Base-by-base conservation (phyloP, 306 rosid species). In the Dryas alaskensis region DNA sequence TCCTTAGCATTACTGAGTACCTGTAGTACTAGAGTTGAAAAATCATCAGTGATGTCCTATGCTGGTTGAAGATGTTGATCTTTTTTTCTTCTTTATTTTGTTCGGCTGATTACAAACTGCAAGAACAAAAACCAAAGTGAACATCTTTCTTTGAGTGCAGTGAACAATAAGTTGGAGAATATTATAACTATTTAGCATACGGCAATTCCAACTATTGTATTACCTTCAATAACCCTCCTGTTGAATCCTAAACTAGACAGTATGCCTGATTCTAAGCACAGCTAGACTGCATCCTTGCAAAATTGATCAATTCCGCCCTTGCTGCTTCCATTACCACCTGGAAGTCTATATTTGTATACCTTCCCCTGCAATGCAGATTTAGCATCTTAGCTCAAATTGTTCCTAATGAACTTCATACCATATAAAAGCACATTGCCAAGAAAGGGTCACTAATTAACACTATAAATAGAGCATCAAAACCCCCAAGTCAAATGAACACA, bases 311-410 rank as follows among this genome's bases (percentile, higher is more conserved):
- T 77, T 91, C 96, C 52, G 64, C 87, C 87, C 78, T 87, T 37
- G 98, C 97, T 62, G 92, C 95, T 80, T 94, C 97, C 92, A 87
- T 91, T 74, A 89, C 82, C 67, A 67, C 85, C 49, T 77, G 86
- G 79, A 91, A 94, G 73, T 88, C 88, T 25, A 82, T 42, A 49
- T 81, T 60, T n/a, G 73, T 86, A 80, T 91, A 94, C 87, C 98
- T 87, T 79, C 96, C 98, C 98, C 98, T 94, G 91, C 57, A 78
- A 66, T 64, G 69, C 72, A 86, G 73, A 83, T 76, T 75, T 67
- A 37, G 67, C 73, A 67, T 66, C 73, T 81, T 72, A 81, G 49
- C 65, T 77, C 73, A 65, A 31, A 6, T 49, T 19, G 8, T 40
- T 42, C 53, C 4, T 39, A 8, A 17, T 54, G 61, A 54, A 43